Evolutionary conservation across 2,329 filamentous ascomycete genomes (phyloP), one percentile per base, ranked within the genome.

Genomic region (Paecilomyces niveus): DNA sequence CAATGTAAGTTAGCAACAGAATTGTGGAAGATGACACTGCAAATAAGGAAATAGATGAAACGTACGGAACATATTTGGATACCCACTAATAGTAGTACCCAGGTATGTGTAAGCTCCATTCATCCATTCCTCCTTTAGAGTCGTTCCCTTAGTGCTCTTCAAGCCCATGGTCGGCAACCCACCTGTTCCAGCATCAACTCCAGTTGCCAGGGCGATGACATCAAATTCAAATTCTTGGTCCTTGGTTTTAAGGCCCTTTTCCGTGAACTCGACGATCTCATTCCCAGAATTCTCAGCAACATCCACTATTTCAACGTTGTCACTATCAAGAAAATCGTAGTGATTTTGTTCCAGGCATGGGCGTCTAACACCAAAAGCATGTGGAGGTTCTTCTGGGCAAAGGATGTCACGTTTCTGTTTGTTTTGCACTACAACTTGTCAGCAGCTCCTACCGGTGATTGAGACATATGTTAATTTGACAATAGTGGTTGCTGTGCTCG

Each of bases 321-420:
- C 67, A 18, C 72, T 72, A 60, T 81, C 76, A 56, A 79, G 74
- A 2, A 76, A 71, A 59, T 84, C 81, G 61, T 78, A 84, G 64
- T 80, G 83, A 49, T 72, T 68, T 33, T 77, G 69, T 61, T 84
- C 81, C 0, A 83, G 71, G 0, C 70, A 75, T 3, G 72, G 72
- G 0, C 82, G 75, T 69, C 83, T 85, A 49, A 77, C 72, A 7
- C 81, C 84, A 63, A 83, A 86, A 26, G 73, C 78, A 57, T 85
- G 80, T 0, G 79, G 83, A 70, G 77, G 79, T 53, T 80, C 67
- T 8, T 74, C 63, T 0, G 84, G 84, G 0, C 83, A 83, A 6
- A 86, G 72, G 1, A 85, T 60, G 13, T 83, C 78, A 26, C 24
- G 24, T 26, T 76, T 70, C 61, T 78, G 76, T 26, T 69, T 69